Base-by-base conservation (phyloP, 148 eudicot species). In the Nepenthes gracilis region DNA sequence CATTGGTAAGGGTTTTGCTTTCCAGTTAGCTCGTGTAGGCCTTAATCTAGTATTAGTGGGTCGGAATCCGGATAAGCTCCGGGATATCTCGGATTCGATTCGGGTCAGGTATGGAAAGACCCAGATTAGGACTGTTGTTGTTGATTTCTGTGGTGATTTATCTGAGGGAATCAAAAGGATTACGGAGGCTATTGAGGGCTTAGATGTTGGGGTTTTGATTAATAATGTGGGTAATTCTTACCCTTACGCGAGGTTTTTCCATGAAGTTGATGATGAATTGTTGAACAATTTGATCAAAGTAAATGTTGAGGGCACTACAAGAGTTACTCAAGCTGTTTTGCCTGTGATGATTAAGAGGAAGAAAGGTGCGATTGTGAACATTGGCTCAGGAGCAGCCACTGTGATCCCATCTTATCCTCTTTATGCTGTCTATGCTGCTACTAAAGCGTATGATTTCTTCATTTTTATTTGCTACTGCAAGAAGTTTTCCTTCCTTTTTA, bases 1-100 rank as follows among this genome's bases (percentile, higher is more conserved):
- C 4, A 93, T 93, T 33, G 99, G 99, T 1, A 93, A 93, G 61
- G 83, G 78, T 49, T 86, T 86, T 60, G 96, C 96, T 53, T 88
- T 88, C 66, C 81, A 93, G 53, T 66, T 93, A 12, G 99, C 96
- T 35, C 70, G 70, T 2, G 82, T 82, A 58, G 99, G 99, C 6
- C 78, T 93, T 23, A 84, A 88, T 56, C 60, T 93, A 2, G 66
- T 88, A 10, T 72, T 93, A 5, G 96, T 93, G 1, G 96, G 87
- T 52, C 78, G 99, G 2, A 93, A 79, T 59, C 96, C 89, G 1
- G 85, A 78, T n/a, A 93, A 88, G 72, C 81, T 93, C 36, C 66
- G 62, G 2, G 95, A 86, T 36, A 91, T 93, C 35, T 71, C 81
- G n/a, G 82, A 63, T 1, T 58, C 75, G 14, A 88, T 93, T 33